Base-by-base conservation (phyloP, 2,329 filamentous ascomycete genomes). In the Coniella vitis region DNA sequence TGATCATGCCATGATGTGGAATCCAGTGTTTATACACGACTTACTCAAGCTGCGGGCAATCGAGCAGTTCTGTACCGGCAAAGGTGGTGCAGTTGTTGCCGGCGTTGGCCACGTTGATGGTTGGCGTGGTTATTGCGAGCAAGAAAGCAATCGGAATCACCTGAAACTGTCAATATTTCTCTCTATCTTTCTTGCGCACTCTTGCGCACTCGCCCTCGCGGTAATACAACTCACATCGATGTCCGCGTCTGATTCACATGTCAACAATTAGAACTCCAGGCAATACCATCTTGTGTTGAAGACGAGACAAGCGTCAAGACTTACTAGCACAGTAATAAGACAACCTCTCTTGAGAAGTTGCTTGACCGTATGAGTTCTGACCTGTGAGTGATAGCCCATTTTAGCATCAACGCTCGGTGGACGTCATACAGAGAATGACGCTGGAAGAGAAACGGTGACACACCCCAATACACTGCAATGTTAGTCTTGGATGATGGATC, bases 401-500 rank as follows among this genome's bases (percentile, higher is more conserved):
- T 51, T 29, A 45, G 44, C 22, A 39, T 29, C 16, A 4, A 17
- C n/a, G n/a, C 36, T 12, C 16, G 8, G 2, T 17, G 13, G 8
- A 35, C n/a, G n/a, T n/a, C n/a, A n/a, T n/a, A n/a, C n/a, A n/a
- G n/a, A 20, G n/a, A 4, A 10, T 29, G 20, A 8, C 7, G 21
- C n/a, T 31, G 9, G n/a, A 38, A 17, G 13, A 21, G 9, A 20
- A 4, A 31, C 5, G 9, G 20, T 47, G n/a, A n/a, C 64, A 57
- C 64, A 68, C 81, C 83, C 83, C 83, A 87, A 62, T 87, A 87
- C 2, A 85, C 70, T 21, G 76, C 81, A 47, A 86, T 60, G 57
- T 84, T 86, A 43, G 62, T 69, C 2, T 60, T 57, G 1, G 72
- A 69, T n/a, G 58, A 59, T 4, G 74, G 52, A 52, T 72, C 65